phyloP scores from a whole-genome alignment of 345 rosid species.

The Adansonia digitata region DNA sequence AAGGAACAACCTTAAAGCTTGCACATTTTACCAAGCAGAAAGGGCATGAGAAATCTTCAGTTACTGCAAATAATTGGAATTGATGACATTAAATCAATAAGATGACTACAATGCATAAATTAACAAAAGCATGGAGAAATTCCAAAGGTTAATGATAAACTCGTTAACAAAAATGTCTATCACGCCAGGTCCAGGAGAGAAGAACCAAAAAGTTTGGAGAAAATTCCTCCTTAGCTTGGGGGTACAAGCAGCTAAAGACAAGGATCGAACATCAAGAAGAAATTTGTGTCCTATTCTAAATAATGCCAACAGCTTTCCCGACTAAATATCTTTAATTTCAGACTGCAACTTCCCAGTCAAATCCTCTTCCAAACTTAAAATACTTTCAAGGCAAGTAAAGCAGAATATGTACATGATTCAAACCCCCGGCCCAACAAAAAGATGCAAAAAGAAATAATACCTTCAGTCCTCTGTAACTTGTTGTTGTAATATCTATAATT shows the following conservation, averaged over 20 bases:
- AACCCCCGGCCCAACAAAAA: neutral
- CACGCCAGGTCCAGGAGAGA: neutral
- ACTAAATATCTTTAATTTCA: neutral
- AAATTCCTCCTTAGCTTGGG: neutral
- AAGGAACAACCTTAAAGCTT: conserved; percentile 71
- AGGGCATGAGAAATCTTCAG: conserved; percentile 98
- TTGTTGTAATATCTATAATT: conserved; percentile 88
- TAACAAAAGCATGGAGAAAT: too few relatives aligned
- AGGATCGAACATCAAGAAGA: neutral
- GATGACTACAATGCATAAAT: neutral
- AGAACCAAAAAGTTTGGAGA: neutral
- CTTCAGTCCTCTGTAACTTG: conserved; percentile 88
- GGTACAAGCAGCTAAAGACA: neutral
- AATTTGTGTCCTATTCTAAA: neutral
- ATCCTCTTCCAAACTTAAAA: neutral
- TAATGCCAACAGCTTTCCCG: neutral
- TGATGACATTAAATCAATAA: conserved; percentile 18
- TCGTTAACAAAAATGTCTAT: neutral
- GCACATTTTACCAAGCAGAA: conserved; percentile 94
- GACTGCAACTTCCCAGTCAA: neutral
- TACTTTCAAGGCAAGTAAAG: neutral
- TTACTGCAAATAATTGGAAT: conserved; percentile 53
- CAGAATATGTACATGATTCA: neutral
- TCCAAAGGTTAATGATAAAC: neutral
- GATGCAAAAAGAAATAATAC: conserved; percentile 30